A percentile compares a stretch with the other conserved stretches of the same genome.
These are phyloP conservation scores for Hanseniaspora meyeri DNA, from an alignment of 805 yeast species.

Conservation along the genomic window DNA sequence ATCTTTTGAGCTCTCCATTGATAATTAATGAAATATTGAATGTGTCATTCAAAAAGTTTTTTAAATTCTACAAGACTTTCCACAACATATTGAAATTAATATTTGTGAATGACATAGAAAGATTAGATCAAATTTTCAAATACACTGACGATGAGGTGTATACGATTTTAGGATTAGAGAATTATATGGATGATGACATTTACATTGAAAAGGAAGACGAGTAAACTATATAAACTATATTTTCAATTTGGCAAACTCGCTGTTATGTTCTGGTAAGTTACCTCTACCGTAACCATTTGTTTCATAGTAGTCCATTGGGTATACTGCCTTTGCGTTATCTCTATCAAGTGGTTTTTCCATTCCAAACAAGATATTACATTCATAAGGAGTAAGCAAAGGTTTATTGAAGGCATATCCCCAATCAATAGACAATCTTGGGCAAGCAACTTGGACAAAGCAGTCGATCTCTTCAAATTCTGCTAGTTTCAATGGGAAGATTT, in stretches of 20 bases:
- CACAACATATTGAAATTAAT: conserved; percentile 28
- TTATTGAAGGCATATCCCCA: conserved; percentile 97
- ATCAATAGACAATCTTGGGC: conserved; percentile 89
- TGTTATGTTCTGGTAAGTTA: conserved; percentile 42
- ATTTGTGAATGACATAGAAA: conserved; percentile 23
- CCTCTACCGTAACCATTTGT: conserved; percentile 90
- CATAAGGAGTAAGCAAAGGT: conserved; percentile 90
- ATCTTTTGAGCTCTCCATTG: conserved; percentile 48
- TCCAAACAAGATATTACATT: conserved; percentile 78
- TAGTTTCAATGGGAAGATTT: conserved; percentile 83
- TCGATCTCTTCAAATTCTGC: conserved; percentile 89
- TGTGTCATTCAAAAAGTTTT: conserved; percentile 38
- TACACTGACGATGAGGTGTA: conserved; percentile 39
- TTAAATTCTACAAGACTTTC: conserved; percentile 31
- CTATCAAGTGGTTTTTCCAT: conserved; percentile 49
- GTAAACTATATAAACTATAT: conserved; percentile 8
- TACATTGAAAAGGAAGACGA: conserved; percentile 17
- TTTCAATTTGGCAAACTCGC: conserved; percentile 14
- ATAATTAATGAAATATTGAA: conserved; percentile 45
- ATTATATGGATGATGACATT: conserved; percentile 17
- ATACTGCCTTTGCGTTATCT: conserved; percentile 35
- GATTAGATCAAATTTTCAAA: conserved; percentile 20
- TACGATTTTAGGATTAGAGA: conserved; percentile 59
- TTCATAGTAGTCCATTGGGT: conserved; percentile 94
- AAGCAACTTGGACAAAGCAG: conserved; percentile 93